phyloP scores from a whole-genome alignment of 106 monocot species.

The Apostasia shenzhenica region DNA sequence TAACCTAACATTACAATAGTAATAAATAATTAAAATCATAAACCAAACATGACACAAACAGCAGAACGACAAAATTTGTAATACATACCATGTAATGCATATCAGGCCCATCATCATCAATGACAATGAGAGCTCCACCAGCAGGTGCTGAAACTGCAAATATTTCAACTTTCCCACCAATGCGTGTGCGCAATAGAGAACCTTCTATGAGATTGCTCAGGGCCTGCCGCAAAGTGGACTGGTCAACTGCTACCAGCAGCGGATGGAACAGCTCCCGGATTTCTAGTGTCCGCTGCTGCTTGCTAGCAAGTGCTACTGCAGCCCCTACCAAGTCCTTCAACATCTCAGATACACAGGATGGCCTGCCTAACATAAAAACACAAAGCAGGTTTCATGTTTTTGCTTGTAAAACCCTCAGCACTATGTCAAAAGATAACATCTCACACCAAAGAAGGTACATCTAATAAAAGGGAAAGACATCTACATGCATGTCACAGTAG shows the following conservation, averaged over 20 bases:
- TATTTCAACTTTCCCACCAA: conserved; percentile 67
- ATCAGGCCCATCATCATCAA: conserved; percentile 93
- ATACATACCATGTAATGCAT: conserved; percentile 87
- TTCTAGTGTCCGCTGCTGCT: conserved; percentile 54
- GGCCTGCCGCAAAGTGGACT: conserved; percentile 75
- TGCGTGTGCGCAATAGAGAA: conserved; percentile 59
- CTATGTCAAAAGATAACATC: no score
- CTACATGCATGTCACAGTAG: no score
- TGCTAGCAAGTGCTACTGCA: conserved; percentile 54
- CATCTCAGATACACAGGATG: conserved; percentile 61
- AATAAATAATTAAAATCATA: neutral
- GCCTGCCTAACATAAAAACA: conserved; percentile 72
- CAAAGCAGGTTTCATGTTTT: conserved; percentile 1
- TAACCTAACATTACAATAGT: neutral
- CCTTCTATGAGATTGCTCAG: conserved; percentile 94
- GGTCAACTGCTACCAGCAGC: conserved; percentile 68
- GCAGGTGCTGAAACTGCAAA: conserved; percentile 61
- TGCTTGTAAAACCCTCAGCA: neutral
- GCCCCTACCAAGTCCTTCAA: conserved; percentile 71
- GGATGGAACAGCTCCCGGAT: conserved; percentile 27
- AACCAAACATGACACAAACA: neutral
- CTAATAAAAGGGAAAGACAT: no score
- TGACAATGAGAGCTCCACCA: conserved; percentile 67
- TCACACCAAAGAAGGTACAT: no score
- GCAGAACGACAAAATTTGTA: neutral